A percentile compares a stretch with the other conserved stretches of the same genome.
Conservation (phyloP, 495 filamentous ascomycete genomes). For the Aspergillus avenaceus region DNA sequence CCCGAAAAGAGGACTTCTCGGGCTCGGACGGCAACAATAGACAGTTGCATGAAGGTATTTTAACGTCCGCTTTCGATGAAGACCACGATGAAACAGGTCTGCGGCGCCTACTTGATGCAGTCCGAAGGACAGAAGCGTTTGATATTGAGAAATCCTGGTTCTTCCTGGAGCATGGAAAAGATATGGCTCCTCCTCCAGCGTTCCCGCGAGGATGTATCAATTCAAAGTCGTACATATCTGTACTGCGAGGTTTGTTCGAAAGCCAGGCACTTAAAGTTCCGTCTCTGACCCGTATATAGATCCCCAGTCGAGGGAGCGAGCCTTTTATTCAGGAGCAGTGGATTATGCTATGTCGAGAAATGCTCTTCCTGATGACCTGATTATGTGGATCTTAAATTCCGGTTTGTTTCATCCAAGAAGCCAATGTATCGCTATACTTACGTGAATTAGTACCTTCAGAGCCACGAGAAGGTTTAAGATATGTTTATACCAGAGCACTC, state of each 20-base stretch:
- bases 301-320: conserved; percentile 50
- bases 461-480: conserved; percentile 54
- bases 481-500: conserved; percentile 59
- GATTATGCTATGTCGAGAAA: conserved; percentile 52
- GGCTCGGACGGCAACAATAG: conserved; percentile 1
- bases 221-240: conserved; percentile 21
- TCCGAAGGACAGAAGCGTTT: conserved; percentile 71
- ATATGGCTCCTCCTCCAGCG: conserved; percentile 27
- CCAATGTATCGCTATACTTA: conserved; percentile 7
- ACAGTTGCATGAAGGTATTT: conserved; percentile 38
- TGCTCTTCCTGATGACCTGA: conserved; percentile 63
- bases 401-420: conserved; percentile 25
- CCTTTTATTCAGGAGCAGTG: conserved; percentile 65
- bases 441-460: conserved; percentile 49
- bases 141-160: conserved; percentile 57
- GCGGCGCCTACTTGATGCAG: conserved; percentile 61
- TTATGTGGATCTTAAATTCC: conserved; percentile 70
- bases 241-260: conserved; percentile 32
- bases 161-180: conserved; percentile 53
- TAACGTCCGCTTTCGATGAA: conserved; percentile 42
- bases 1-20: not conserved
- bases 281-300: conserved; percentile 25
- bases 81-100: conserved; percentile 51
- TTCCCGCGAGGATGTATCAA: conserved; percentile 32
- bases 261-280: not conserved